These are phyloP conservation scores for Euphorbia corollata DNA, from an alignment of 441 rosid genomes.

Conservation along the genomic window DNA sequence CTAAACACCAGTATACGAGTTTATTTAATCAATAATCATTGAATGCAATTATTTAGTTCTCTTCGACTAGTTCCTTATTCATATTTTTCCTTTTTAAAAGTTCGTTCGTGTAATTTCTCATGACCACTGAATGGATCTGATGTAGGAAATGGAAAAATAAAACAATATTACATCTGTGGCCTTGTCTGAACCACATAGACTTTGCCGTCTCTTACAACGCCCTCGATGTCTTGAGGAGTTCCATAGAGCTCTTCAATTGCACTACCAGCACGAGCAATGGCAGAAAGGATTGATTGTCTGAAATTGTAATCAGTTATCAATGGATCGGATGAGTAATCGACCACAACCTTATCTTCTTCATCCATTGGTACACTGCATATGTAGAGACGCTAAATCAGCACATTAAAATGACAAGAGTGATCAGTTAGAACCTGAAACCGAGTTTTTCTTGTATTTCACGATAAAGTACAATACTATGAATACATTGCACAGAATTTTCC, in stretches of 20 bases:
- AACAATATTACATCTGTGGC: conserved; percentile 52
- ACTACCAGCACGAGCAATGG: conserved; percentile 70
- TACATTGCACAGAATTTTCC: no score
- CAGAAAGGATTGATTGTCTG: conserved; percentile 54
- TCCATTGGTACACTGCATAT: conserved; percentile 91
- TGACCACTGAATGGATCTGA: conserved; percentile 11
- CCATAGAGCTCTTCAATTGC: conserved; percentile 82
- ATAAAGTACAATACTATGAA: no score
- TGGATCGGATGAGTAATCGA: conserved; percentile 77
- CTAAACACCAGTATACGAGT: no score
- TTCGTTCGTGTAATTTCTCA: background rate
- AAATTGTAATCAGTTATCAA: conserved; percentile 57
- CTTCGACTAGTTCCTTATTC: background rate
- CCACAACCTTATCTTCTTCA: conserved; percentile 64
- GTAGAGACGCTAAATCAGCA: conserved; percentile 9
- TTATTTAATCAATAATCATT: no score
- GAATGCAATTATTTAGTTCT: background rate
- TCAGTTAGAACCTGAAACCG: no score
- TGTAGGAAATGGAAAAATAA: no score
- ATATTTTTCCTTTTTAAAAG: background rate
- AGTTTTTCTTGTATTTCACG: no score
- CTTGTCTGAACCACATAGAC: conserved; percentile 70
- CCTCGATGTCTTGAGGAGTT: conserved; percentile 89
- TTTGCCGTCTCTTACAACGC: conserved; percentile 79
- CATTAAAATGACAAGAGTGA: background rate